These are phyloP conservation scores for Blastobotrys raffinosifermentans DNA, from an alignment of 1,139 yeast genomes.

Conservation along the genomic window DNA sequence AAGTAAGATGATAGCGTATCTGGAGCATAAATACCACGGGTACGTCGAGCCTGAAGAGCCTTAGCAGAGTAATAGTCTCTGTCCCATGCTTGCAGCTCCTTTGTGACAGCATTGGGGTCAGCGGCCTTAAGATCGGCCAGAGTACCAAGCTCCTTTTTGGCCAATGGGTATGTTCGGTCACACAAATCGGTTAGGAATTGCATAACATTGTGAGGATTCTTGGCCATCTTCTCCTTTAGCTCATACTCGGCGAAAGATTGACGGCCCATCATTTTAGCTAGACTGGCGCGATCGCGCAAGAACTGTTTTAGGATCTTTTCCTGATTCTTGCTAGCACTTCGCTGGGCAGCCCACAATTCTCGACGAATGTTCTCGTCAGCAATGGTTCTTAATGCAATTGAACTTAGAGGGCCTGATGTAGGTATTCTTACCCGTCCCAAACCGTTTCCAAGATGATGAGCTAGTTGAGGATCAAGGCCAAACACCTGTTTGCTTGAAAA, in stretches of 20 bases:
- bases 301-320: slow-evolving; percentile 53
- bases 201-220: slow-evolving; percentile 66
- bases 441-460: slow-evolving; percentile 20
- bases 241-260: slow-evolving; percentile 73
- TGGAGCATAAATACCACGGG: slow-evolving; percentile 16
- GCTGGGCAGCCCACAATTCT: slow-evolving; percentile 69
- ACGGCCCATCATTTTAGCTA: slow-evolving; percentile 73
- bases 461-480: slow-evolving; percentile 36
- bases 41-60: slow-evolving; percentile 30
- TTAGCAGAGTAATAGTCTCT: slow-evolving; percentile 60
- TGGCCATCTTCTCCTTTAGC: slow-evolving; percentile 86
- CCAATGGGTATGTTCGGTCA: slow-evolving; percentile 45
- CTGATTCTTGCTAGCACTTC: slow-evolving; percentile 51
- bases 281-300: slow-evolving; percentile 57
- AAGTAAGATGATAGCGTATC: slow-evolving; percentile 44
- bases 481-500: slow-evolving; percentile 32
- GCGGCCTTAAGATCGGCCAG: slow-evolving; percentile 26
- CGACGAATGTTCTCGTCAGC: slow-evolving; percentile 53
- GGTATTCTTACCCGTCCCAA: slow-evolving; percentile 48
- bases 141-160: slow-evolving; percentile 50
- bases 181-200: slow-evolving; percentile 62
- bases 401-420: slow-evolving; percentile 62
- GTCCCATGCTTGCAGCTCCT: slow-evolving; percentile 76
- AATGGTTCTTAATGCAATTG: slow-evolving; percentile 56
- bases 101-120: slow-evolving; percentile 32